A percentile compares a stretch with the other conserved stretches of the same genome.
Conservation (phyloP, 257 asterid genomes). For the Lantana camara region DNA sequence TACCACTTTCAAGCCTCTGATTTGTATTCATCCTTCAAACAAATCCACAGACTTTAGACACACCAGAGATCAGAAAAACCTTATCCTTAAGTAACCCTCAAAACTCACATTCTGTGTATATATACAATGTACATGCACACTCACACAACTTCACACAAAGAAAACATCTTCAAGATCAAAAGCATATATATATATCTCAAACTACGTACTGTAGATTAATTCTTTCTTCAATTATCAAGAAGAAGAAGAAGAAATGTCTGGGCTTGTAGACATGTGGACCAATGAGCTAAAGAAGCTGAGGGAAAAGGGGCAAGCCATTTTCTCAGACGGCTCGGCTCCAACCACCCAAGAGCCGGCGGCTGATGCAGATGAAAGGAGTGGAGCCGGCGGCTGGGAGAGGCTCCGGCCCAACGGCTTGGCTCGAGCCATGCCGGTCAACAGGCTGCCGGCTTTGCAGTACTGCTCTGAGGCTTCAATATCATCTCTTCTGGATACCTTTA, state of each 20-base stretch:
- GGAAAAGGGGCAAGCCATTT: conserved; percentile 28
- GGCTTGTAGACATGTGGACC: conserved; percentile 56
- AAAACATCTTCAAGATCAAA: conserved; percentile 1
- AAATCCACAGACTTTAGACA: not conserved
- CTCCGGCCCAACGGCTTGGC: conserved; percentile 29
- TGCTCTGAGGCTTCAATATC: conserved; percentile 54
- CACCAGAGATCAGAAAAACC: conserved; percentile 1
- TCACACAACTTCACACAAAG: not conserved
- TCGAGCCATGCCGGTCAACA: conserved; percentile 21
- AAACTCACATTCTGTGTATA: not conserved
- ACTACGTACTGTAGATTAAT: too few species aligned
- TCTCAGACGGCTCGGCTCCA: conserved; percentile 22
- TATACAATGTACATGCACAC: not conserved
- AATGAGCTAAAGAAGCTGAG: conserved; percentile 46
- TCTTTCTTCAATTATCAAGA: not conserved
- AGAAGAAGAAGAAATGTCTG: conserved; percentile 36
- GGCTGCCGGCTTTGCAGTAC: conserved; percentile 25
- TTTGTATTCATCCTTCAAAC: not conserved
- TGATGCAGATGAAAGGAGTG: conserved; percentile 19
- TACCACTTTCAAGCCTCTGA: conserved; percentile 10
- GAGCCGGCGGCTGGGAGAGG: conserved; percentile 19
- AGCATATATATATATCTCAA: too few species aligned
- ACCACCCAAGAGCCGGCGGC: conserved; percentile 18
- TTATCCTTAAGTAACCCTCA: not conserved
- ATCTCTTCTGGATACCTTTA: conserved; percentile 41